Percentiles rank a stretch among this genome's conserved stretches.
Evolutionary conservation across 2,329 filamentous ascomycete species (phyloP).

Genomic region (Aspergillus aculeatus): DNA sequence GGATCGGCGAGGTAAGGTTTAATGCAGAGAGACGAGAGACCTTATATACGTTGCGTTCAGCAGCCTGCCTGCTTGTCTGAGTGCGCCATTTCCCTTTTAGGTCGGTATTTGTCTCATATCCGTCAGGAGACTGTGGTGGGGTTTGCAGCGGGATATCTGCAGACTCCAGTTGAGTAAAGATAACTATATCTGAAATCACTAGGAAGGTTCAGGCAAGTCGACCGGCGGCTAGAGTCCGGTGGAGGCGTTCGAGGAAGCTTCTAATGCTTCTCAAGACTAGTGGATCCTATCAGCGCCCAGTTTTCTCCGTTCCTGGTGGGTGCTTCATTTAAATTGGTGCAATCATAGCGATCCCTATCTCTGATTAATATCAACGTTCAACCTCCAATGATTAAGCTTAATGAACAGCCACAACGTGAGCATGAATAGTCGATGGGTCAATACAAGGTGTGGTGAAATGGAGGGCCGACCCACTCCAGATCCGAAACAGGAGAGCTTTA

Average conservation of each 20-base stretch:
- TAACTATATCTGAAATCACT: constrained; percentile 11
- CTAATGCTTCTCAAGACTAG: constrained; percentile 6
- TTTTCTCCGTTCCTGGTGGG: background rate
- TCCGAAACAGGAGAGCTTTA: background rate
- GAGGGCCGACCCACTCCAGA: background rate
- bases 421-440: too few species aligned
- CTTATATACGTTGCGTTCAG: background rate
- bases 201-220: constrained; percentile 4
- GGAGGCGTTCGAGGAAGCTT: constrained; percentile 8
- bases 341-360: background rate
- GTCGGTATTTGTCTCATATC: background rate
- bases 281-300: background rate
- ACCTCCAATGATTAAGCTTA: background rate
- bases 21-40: background rate
- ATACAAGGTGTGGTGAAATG: too few species aligned
- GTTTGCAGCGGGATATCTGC: background rate
- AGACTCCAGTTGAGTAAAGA: background rate
- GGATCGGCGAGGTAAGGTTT: background rate
- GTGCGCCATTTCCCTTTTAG: background rate
- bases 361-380: background rate
- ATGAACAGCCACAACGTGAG: background rate
- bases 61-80: background rate
- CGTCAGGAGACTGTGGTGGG: background rate
- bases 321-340: background rate
- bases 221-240: background rate